Percentiles rank a stretch among this genome's conserved stretches.
Conservation (phyloP, 2,329 filamentous ascomycete species). For the Pyricularia grisea region DNA sequence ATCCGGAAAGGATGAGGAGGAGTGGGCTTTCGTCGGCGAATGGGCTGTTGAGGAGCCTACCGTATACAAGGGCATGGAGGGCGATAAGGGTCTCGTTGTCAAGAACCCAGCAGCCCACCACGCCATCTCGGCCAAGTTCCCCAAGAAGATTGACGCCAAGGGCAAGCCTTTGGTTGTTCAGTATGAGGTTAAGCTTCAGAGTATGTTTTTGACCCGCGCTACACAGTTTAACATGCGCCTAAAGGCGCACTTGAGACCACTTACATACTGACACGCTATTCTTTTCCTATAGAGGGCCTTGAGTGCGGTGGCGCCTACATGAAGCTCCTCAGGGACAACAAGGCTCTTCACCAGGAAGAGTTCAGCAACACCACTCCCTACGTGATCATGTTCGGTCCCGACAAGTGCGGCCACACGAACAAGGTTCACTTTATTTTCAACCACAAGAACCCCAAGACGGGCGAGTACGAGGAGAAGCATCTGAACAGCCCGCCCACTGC, state of each 20-base stretch:
- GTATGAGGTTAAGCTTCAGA: conserved; percentile 98
- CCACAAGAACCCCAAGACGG: conserved; percentile 99
- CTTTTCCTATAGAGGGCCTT: conserved; percentile 58
- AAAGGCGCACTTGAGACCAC: not conserved
- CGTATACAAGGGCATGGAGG: conserved; percentile 84
- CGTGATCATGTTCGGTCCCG: conserved; percentile 99
- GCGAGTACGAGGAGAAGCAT: conserved; percentile 99
- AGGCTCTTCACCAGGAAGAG: conserved; percentile 92
- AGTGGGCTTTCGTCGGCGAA: conserved; percentile 95
- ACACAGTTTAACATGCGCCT: not conserved
- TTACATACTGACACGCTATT: not conserved
- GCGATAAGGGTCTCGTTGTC: conserved; percentile 92
- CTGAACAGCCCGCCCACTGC: conserved; percentile 74
- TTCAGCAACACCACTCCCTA: conserved; percentile 97
- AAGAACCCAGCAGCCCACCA: conserved; percentile 98
- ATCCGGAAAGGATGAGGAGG: conserved; percentile 69
- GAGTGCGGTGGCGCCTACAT: conserved; percentile 98
- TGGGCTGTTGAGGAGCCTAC: conserved; percentile 94
- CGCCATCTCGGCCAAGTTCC: conserved; percentile 98
- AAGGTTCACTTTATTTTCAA: conserved; percentile 99
- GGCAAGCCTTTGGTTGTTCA: conserved; percentile 94
- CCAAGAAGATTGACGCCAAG: conserved; percentile 94
- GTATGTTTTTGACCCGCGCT: conserved; percentile 42
- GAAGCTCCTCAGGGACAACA: conserved; percentile 97
- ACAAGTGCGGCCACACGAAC: conserved; percentile 99